These are phyloP conservation scores for Mimosa bimucronata DNA, from an alignment of 306 rosid species.

Conservation along the genomic window DNA sequence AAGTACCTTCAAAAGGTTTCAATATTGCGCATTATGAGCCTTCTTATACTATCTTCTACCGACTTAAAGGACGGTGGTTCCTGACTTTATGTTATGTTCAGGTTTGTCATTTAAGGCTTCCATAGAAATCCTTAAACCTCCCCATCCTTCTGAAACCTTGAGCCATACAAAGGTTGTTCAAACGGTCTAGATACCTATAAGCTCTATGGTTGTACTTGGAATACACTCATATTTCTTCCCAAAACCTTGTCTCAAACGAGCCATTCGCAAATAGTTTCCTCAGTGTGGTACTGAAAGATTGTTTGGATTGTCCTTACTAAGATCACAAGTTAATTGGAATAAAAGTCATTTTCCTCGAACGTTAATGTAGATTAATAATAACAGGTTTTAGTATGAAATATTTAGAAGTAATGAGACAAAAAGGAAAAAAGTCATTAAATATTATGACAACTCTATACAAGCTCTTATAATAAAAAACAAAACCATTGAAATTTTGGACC, in stretches of 20 bases:
- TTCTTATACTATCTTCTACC: background rate
- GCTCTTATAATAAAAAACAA: too few species aligned
- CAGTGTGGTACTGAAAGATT: background rate
- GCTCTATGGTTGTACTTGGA: background rate
- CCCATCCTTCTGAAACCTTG: background rate
- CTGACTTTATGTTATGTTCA: background rate
- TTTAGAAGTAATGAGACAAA: too few species aligned
- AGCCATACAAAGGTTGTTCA: background rate
- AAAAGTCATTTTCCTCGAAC: too few species aligned
- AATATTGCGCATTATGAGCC: background rate
- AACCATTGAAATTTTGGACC: too few species aligned
- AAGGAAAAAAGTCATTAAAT: too few species aligned
- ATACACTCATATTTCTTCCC: background rate
- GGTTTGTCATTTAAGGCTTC: background rate
- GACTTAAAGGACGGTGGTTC: background rate
- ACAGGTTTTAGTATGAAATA: too few species aligned
- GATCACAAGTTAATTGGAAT: too few species aligned
- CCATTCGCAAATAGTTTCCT: background rate
- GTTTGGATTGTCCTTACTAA: too few species aligned
- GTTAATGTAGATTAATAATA: too few species aligned
- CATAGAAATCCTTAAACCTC: background rate
- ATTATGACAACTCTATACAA: too few species aligned
- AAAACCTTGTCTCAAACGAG: background rate
- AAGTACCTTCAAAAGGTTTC: background rate
- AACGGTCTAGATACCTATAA: background rate